phyloP scores from a whole-genome alignment of 352 stramenopile genomes.

The Thraustochytrium striatum region DNA sequence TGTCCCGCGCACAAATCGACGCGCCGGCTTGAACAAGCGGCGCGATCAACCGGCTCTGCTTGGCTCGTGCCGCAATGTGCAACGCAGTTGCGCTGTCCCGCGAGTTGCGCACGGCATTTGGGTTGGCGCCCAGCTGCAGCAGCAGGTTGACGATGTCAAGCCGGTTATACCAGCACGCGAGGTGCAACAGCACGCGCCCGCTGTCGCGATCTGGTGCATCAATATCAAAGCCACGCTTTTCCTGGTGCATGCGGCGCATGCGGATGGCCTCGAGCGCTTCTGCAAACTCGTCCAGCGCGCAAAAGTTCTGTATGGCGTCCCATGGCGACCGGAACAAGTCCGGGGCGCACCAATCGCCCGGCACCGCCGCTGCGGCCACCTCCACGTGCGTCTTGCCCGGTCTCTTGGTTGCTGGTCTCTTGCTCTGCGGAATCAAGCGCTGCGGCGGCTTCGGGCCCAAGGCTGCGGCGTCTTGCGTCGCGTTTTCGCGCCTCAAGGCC shows the following conservation, averaged over 20 bases:
- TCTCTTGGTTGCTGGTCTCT: not conserved
- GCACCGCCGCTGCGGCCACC: no score
- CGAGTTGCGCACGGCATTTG: not conserved
- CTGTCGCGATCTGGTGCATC: conserved; percentile 12
- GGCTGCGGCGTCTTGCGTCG: not conserved
- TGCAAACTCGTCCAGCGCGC: conserved; percentile 9
- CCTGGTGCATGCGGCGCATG: not conserved
- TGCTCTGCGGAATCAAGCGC: not conserved
- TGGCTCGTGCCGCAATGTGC: not conserved
- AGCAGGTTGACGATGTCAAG: conserved; percentile 13
- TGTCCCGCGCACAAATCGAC: conserved; percentile 6
- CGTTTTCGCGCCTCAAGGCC: not conserved
- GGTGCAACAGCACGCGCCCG: not conserved
- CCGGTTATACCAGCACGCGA: conserved; percentile 19
- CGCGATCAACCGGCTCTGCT: not conserved
- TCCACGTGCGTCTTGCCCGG: not conserved
- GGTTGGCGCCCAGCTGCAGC: not conserved
- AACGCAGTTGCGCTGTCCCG: not conserved
- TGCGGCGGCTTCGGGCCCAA: not conserved
- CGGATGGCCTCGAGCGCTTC: not conserved
- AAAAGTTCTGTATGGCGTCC: not conserved
- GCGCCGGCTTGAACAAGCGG: not conserved
- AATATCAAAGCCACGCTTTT: conserved; percentile 1
- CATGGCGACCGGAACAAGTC: conserved; percentile 1
- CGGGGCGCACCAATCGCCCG: not conserved